Evolutionary conservation across 148 eudicot species (phyloP), one percentile per base, ranked within the genome.

Genomic region (Rhododendron ferrugineum): DNA sequence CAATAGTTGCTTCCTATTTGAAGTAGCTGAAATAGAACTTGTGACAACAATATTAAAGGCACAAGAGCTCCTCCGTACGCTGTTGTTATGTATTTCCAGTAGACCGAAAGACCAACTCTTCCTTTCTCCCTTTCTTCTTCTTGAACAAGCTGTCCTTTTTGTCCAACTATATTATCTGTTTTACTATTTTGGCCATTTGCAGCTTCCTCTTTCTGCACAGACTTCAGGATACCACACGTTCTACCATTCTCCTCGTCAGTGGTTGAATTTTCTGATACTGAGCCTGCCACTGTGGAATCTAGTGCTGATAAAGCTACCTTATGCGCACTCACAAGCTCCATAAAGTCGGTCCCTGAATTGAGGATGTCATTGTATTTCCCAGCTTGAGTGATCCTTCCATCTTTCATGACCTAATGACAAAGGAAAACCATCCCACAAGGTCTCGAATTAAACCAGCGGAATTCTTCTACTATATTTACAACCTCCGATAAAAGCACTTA

Each of bases 71-170:
- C 95, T 52, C 91, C 89, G 62, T 91, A 88, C 37, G 93, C 95
- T 77, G 90, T 93, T 47, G 93, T 93, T 50, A 91, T 74, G 34
- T 84, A 91, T n/a, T 89, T 91, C 93, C 93, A 93, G 85, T 93
- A 93, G 20, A 93, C 87, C 23, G 88, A 72, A 85, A 89, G 83
- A 16, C 92, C 95, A 52, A 93, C 95, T 85, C 88, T 87, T 16
- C 95, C 95, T 73, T 91, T 91, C 86, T 91, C 93, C 80, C 93
- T 87, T 87, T 93, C 93, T 87, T 92, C 94, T 74, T 91, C 95
- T 87, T 92, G 93, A 78, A 92, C 89, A 79, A 92, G 89, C 85
- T 92, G 94, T 82, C 78, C 91, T 84, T 88, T 84, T 26, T 86
- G 90, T 58, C 20, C 87, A 3, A n/a, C 75, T 10, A 10, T 76